Evolutionary conservation across 768 basidiomycete species (phyloP), one percentile per base, ranked within the genome.

Genomic region (Porpolomopsis calyptriformis): DNA sequence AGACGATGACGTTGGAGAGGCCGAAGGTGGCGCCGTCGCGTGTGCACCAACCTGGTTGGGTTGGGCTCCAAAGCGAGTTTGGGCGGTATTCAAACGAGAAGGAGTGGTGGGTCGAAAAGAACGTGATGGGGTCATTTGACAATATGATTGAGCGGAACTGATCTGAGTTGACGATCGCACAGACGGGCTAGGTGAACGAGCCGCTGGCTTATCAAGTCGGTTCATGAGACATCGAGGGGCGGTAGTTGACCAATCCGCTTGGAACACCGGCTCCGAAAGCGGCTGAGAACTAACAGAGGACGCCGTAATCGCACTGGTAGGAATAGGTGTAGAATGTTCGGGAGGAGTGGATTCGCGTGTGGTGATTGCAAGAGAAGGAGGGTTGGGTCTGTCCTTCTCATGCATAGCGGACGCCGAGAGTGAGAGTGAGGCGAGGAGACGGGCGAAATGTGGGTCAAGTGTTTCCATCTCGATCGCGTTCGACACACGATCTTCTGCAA

Each of bases 371-470:
- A 52, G 48, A 38, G 33, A 47, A 48, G 34, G 10, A 16, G 19
- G 29, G 36, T 12, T 23, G 7, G 29, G 14, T 46, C 55, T 49
- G 38, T 50, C 45, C 33, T 42, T 44, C 20, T 45, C 42, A 37
- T 51, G 42, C 19, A 59, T 18, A 35, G 64, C 55, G 14, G 60
- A 54, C 25, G 71, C 72, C 27, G 84, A 85, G 38, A 78, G 60
- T 5, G 77, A 76, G 41, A 86, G 65, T 4, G 76, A 76, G 37
- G 69, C 75, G 42, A 87, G 64, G 6, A 87, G 67, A 24, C 76
- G 71, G 16, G 83, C 82, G 57, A 87, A 75, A 51, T 85, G 82
- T 25, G 82, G 80, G 57, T 86, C 82, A 52, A 82, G 61, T 41
- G 62, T 49, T 35, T 67, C 61, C 16, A 62, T 47, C 20, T 61